A percentile compares a stretch with the other conserved stretches of the same genome.
phyloP scores from a whole-genome alignment of 202 grass and related monocot genomes.

The Panicum hallii region DNA sequence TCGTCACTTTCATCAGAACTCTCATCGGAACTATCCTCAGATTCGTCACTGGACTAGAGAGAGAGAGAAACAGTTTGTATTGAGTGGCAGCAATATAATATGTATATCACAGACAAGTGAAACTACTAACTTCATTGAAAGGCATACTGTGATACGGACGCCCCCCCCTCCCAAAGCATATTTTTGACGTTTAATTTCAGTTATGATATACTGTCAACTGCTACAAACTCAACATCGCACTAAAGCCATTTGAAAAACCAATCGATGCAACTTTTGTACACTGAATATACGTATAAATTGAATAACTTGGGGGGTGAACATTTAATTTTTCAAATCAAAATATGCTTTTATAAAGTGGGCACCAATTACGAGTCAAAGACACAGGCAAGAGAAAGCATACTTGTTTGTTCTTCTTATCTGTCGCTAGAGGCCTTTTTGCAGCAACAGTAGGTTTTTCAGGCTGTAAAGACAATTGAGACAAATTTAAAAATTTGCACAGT shows the following conservation, averaged over 20 bases:
- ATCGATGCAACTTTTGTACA: not conserved
- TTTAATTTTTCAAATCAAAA: not conserved
- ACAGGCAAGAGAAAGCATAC: conserved; percentile 44
- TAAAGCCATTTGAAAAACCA: not conserved
- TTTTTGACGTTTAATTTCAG: not conserved
- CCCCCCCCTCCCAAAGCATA: too few species aligned
- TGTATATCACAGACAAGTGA: not conserved
- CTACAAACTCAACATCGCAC: not conserved
- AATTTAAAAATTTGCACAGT: conserved; percentile 26
- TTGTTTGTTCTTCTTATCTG: conserved; percentile 54
- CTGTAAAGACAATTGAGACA: conserved; percentile 44
- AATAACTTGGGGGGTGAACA: not conserved
- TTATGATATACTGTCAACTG: not conserved
- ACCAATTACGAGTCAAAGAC: not conserved
- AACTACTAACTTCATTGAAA: not conserved
- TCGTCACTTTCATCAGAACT: conserved; percentile 74
- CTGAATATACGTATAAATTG: not conserved
- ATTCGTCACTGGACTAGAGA: conserved; percentile 56
- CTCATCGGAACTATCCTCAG: conserved; percentile 74
- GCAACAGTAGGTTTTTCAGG: conserved; percentile 54
- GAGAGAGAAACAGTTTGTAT: conserved; percentile 4
- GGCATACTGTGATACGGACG: not conserved
- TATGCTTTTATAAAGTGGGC: too few species aligned
- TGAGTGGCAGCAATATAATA: conserved; percentile 17
- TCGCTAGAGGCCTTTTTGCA: conserved; percentile 59